phyloP scores from a whole-genome alignment of 164 flowering plant genomes.

The Stephania yunnanensis region DNA sequence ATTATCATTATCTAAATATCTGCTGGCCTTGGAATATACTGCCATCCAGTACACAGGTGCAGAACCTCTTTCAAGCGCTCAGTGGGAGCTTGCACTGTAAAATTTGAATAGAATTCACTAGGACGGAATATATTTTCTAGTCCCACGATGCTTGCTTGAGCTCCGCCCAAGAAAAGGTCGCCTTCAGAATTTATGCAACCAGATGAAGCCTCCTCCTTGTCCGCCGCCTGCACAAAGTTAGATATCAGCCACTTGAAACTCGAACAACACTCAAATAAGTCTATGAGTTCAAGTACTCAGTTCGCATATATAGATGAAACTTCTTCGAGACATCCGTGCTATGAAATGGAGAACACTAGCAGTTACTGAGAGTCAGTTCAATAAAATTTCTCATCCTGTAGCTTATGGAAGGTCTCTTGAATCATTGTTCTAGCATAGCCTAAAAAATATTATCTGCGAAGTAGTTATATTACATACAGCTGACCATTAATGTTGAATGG shows the following conservation, averaged over 20 bases:
- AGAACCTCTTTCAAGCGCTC: conserved; percentile 27
- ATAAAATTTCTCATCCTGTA: too few species aligned
- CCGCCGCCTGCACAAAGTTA: conserved; percentile 29
- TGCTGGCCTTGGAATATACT: conserved; percentile 26
- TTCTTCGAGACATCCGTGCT: too few species aligned
- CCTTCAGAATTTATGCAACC: conserved; percentile 38
- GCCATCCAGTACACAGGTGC: conserved; percentile 36
- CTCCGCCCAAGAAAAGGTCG: conserved; percentile 30
- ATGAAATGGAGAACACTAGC: too few species aligned
- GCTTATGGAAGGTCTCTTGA: too few species aligned
- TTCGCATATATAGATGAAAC: too few species aligned
- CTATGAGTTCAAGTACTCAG: too few species aligned
- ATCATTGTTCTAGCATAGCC: background rate
- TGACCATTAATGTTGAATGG: too few species aligned
- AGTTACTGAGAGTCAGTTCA: too few species aligned
- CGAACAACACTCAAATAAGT: too few species aligned
- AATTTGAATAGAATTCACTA: conserved; percentile 28
- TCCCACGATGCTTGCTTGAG: conserved; percentile 22
- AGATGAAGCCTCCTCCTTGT: conserved; percentile 24
- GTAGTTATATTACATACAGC: too few species aligned
- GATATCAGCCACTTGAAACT: background rate
- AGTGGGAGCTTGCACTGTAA: conserved; percentile 32
- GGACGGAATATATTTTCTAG: conserved; percentile 26
- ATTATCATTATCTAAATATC: conserved; percentile 3
- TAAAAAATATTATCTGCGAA: too few species aligned